These are phyloP conservation scores for Penicillium macrosclerotiorum DNA, from an alignment of 495 filamentous ascomycete genomes.

Conservation along the genomic window DNA sequence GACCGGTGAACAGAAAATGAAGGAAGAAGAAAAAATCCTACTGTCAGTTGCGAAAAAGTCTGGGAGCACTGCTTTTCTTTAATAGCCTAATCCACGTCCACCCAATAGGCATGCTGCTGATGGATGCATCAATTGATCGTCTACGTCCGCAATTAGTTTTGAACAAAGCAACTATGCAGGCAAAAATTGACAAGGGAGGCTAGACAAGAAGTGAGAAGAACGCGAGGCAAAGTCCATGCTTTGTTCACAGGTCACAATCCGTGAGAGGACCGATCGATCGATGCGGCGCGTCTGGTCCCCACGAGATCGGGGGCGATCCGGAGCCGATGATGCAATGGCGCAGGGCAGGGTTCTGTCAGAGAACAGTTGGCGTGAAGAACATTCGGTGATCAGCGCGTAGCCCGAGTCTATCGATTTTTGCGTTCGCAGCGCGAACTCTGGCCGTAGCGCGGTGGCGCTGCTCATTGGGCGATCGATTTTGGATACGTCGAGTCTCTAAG, in stretches of 20 bases:
- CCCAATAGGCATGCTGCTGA: constrained; percentile 1
- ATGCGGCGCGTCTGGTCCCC: constrained; percentile 5
- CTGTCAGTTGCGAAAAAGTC: not conserved
- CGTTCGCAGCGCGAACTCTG: constrained; percentile 4
- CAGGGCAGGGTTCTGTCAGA: constrained; percentile 12
- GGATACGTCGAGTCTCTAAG: constrained; percentile 13
- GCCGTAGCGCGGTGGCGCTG: not conserved
- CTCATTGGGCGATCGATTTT: constrained; percentile 14
- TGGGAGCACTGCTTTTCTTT: constrained; percentile 7
- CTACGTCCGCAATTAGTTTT: constrained; percentile 5
- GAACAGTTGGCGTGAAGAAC: constrained; percentile 8
- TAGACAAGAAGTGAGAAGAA: constrained; percentile 1
- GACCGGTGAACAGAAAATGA: not conserved
- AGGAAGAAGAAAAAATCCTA: not conserved
- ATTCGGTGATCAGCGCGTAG: constrained; percentile 17
- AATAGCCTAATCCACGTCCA: constrained; percentile 6
- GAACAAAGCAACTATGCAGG: constrained; percentile 4
- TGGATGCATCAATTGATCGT: constrained; percentile 25
- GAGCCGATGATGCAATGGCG: constrained; percentile 23
- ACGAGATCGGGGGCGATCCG: constrained; percentile 17
- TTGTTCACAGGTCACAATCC: constrained; percentile 20
- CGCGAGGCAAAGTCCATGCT: constrained; percentile 7
- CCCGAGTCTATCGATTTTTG: constrained; percentile 23
- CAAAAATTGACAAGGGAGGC: constrained; percentile 3
- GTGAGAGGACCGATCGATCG: constrained; percentile 22